Conservation (phyloP, 768 basidiomycete genomes). For the Trichaptum fuscoviolaceum region DNA sequence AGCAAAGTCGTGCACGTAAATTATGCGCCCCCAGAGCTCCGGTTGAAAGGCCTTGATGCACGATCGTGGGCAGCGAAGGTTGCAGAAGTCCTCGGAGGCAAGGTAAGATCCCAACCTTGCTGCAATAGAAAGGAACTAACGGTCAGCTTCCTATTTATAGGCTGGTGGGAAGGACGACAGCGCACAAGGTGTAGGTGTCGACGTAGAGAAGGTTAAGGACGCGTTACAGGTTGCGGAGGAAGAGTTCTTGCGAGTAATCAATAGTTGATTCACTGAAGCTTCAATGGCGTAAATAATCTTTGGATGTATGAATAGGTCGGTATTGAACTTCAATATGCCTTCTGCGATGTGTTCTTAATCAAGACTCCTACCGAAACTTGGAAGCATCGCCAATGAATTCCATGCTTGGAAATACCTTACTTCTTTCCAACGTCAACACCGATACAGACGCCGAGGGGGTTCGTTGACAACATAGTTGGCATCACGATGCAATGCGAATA, state of each 20-base stretch:
- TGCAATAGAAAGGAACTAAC: not conserved
- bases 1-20: conserved; percentile 87
- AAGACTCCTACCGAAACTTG: not conserved
- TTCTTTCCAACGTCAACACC: not conserved
- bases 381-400: not conserved
- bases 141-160: conserved; percentile 30
- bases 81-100: conserved; percentile 79
- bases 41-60: conserved; percentile 69
- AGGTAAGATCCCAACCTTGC: conserved; percentile 43
- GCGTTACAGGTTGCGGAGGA: conserved; percentile 56
- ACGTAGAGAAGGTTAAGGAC: conserved; percentile 56
- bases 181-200: conserved; percentile 81
- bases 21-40: conserved; percentile 56
- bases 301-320: not conserved
- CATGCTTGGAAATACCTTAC: not conserved
- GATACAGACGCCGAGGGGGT: not conserved
- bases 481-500: not conserved
- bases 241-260: conserved; percentile 21
- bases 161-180: conserved; percentile 94
- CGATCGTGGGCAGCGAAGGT: conserved; percentile 85
- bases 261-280: not conserved
- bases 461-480: not conserved
- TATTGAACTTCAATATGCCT: not conserved
- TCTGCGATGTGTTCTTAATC: not conserved
- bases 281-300: not conserved